Conservation (phyloP, 257 asterid genomes). For the Galeopsis tetrahit region DNA sequence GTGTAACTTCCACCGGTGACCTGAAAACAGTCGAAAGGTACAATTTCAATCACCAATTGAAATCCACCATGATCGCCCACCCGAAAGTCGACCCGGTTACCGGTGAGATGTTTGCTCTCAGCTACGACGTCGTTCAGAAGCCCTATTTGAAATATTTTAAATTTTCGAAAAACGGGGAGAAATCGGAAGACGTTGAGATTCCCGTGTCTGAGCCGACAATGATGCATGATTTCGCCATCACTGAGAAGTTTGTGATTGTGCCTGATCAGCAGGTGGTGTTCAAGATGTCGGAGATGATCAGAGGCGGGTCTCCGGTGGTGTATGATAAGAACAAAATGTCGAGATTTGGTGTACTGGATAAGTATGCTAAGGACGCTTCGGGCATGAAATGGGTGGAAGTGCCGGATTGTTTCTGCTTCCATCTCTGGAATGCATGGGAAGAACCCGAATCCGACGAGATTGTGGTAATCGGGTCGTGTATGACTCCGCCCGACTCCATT, state of each 20-base stretch:
- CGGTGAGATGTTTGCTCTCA: conserved; percentile 86
- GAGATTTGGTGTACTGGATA: conserved; percentile 76
- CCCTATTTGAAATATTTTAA: conserved; percentile 85
- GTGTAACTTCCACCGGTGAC: conserved; percentile 69
- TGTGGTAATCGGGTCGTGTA: conserved; percentile 94
- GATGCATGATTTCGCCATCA: conserved; percentile 99
- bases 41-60: conserved; percentile 57
- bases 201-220: conserved; percentile 88
- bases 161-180: conserved; percentile 61
- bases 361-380: conserved; percentile 51
- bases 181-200: conserved; percentile 79
- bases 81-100: conserved; percentile 89
- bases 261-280: conserved; percentile 98
- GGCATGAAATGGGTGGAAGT: conserved; percentile 76
- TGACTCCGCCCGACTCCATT: conserved; percentile 99
- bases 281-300: conserved; percentile 87
- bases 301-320: conserved; percentile 95
- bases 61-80: conserved; percentile 95
- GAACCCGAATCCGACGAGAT: conserved; percentile 78
- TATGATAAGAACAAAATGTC: conserved; percentile 66
- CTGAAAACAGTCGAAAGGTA: conserved; percentile 68
- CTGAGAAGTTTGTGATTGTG: conserved; percentile 71
- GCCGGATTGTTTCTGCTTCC: conserved; percentile 94
- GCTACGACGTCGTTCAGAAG: conserved; percentile 89
- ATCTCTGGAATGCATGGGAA: conserved; percentile 99